A percentile compares a stretch with the other conserved stretches of the same genome.
Evolutionary conservation across 306 rosid genomes (phyloP).

Genomic region (Acacia melanoxylon): DNA sequence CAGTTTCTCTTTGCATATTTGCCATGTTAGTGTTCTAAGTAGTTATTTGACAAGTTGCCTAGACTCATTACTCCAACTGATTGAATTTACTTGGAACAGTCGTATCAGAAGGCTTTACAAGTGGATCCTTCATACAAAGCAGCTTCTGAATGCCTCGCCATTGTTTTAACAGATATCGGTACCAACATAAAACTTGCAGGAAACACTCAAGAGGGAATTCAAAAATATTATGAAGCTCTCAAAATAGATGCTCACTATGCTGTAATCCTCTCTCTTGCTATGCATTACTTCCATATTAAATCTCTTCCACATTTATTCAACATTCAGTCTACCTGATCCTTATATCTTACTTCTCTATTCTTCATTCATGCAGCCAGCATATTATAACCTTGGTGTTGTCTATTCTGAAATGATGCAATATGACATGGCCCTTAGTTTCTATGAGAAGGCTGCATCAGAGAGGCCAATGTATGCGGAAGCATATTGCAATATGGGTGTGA

Average conservation of each 20-base stretch:
- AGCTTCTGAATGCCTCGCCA: constrained; percentile 93
- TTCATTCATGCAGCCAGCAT: constrained; percentile 79
- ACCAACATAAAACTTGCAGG: constrained; percentile 98
- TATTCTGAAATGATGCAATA: constrained; percentile 99
- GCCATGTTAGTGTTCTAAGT: constrained; percentile 11
- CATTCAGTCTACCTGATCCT: constrained; percentile 9
- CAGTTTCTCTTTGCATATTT: constrained; percentile 4
- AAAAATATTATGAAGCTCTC: constrained; percentile 96
- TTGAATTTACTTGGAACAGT: constrained; percentile 63
- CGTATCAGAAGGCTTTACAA: constrained; percentile 86
- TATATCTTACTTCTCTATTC: constrained; percentile 13
- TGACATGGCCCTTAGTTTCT: constrained; percentile 88
- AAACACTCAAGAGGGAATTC: constrained; percentile 93
- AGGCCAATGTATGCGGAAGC: constrained; percentile 99
- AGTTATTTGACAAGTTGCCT: constrained; percentile 15
- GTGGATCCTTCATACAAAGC: constrained; percentile 83
- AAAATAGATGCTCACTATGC: constrained; percentile 93
- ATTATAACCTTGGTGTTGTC: constrained; percentile 97
- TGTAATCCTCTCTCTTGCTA: constrained; percentile 50
- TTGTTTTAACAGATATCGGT: constrained; percentile 97
- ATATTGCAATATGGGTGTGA: constrained; percentile 98
- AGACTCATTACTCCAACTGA: neutral
- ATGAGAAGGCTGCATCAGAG: constrained; percentile 96
- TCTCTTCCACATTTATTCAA: neutral
- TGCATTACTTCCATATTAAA: constrained; percentile 9